Evolutionary conservation across 768 basidiomycete species (phyloP).

Genomic region (Leccinum variicolor): DNA sequence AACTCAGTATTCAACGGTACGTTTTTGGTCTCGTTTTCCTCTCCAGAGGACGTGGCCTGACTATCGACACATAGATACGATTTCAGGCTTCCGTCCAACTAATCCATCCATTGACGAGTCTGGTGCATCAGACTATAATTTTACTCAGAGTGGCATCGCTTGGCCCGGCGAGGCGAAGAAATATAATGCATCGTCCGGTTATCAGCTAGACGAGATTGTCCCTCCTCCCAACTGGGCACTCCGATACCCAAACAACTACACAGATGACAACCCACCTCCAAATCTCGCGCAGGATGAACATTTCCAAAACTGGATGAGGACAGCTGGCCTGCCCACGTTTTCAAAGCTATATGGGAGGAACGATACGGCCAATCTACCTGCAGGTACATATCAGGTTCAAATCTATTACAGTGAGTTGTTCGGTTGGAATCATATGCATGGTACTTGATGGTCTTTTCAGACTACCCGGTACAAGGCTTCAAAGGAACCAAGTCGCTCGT

Average conservation of each 20-base stretch:
- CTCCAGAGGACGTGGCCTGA: neutral
- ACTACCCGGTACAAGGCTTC: conserved; percentile 89
- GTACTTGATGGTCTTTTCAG: conserved; percentile 39
- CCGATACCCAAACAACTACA: conserved; percentile 75
- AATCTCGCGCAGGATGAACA: conserved; percentile 78
- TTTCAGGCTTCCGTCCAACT: conserved; percentile 53
- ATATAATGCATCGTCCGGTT: conserved; percentile 61
- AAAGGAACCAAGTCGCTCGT: conserved; percentile 96
- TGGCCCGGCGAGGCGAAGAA: conserved; percentile 95
- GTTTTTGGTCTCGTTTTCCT: conserved; percentile 11
- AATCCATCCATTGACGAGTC: conserved; percentile 40
- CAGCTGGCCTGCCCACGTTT: conserved; percentile 95
- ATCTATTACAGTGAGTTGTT: conserved; percentile 68
- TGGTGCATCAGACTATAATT: conserved; percentile 54
- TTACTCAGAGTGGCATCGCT: conserved; percentile 81
- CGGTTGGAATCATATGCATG: neutral
- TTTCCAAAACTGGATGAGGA: conserved; percentile 99
- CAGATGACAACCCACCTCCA: conserved; percentile 59
- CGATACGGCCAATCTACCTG: conserved; percentile 65
- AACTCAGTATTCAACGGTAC: conserved; percentile 95
- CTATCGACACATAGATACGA: conserved; percentile 62
- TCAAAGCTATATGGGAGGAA: conserved; percentile 93
- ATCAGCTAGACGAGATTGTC: conserved; percentile 61
- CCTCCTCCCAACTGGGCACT: conserved; percentile 92
- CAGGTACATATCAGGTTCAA: conserved; percentile 72